phyloP scores from a whole-genome alignment of 495 filamentous ascomycete species.

The Trichoderma parareesei region DNA sequence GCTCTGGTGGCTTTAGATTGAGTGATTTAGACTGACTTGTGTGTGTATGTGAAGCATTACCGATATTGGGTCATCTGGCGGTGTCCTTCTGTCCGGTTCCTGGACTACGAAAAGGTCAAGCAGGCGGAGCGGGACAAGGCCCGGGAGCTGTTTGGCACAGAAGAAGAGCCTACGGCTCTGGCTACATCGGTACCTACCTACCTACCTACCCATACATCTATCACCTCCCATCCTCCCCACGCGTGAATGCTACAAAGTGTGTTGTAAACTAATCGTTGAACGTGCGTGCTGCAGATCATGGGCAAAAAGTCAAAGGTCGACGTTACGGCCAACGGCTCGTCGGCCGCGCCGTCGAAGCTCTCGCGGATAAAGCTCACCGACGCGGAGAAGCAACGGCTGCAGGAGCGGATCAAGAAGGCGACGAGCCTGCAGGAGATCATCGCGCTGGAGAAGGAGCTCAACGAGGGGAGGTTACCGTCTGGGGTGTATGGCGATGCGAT shows the following conservation, averaged over 20 bases:
- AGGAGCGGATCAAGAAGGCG: conserved; percentile 69
- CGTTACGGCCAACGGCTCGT: conserved; percentile 38
- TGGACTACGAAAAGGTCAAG: conserved; percentile 90
- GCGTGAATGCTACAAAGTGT: neutral
- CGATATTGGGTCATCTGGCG: conserved; percentile 86
- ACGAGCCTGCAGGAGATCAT: conserved; percentile 81
- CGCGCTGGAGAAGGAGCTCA: conserved; percentile 72
- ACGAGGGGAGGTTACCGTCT: conserved; percentile 74
- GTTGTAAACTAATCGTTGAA: neutral
- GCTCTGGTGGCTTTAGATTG: neutral
- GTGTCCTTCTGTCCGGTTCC: conserved; percentile 74
- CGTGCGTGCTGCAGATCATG: conserved; percentile 54
- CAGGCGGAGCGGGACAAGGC: conserved; percentile 71
- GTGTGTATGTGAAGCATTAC: conserved; percentile 62
- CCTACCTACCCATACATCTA: neutral
- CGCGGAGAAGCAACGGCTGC: conserved; percentile 27
- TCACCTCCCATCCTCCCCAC: neutral
- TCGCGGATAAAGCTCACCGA: conserved; percentile 49
- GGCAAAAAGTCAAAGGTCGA: conserved; percentile 79
- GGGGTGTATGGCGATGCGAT: conserved; percentile 49
- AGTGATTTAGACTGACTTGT: conserved; percentile 9
- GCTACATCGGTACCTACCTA: conserved; percentile 45
- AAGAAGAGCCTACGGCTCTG: conserved; percentile 65
- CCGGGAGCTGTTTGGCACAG: conserved; percentile 71
- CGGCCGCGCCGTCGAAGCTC: conserved; percentile 48